Evolutionary conservation across 805 yeast species (phyloP), one percentile per base, ranked within the genome.

Genomic region (Kazachstania kunashirensis): DNA sequence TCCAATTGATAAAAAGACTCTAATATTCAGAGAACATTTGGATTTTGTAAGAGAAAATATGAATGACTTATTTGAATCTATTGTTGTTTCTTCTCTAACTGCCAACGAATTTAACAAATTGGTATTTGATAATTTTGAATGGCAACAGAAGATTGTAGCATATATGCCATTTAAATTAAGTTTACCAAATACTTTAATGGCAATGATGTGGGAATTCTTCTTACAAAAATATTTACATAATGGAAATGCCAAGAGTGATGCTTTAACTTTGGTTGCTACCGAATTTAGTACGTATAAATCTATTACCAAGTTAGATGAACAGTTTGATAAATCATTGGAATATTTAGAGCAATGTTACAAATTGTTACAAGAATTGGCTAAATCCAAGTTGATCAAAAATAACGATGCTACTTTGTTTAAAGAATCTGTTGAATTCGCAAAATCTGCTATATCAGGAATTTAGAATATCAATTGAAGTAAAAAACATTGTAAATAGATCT

Each of bases 11-110:
- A 72, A 79, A 45, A 70, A 73, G 26, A 62, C 84, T 24, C 63
- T 83, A 33, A 71, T 75, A 30, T 81, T 79, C 54, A 70, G 86
- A 50, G 77, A 85, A 14, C 74, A 75, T 38, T 54, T 80, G 32
- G 68, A 75, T 37, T 70, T 70, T 33, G 55, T 80, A 33, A 68
- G 68, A 21, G 60, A 57, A 16, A 67, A 67, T 29, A 52, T 76
- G 19, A 68, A 73, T 41, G 77, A 75, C 44, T 57, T 77, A n/a
- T 53, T 75, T 20, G 80, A 75, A 45, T 65, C 67, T 32, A 68
- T 66, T 34, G 49, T 66, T 40, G 70, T 67, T 50, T 73, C 77
- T 15, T 66, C 69, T 35, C 66, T 70, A 51, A 63, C 68, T 44
- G 73, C 75, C 21, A 73, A 71, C 36, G 81, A 76, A 46, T 76